A percentile compares a stretch with the other conserved stretches of the same genome.
These are phyloP conservation scores for Solanum gracilifrons DNA, from an alignment of 257 asterid genomes.

Conservation along the genomic window DNA sequence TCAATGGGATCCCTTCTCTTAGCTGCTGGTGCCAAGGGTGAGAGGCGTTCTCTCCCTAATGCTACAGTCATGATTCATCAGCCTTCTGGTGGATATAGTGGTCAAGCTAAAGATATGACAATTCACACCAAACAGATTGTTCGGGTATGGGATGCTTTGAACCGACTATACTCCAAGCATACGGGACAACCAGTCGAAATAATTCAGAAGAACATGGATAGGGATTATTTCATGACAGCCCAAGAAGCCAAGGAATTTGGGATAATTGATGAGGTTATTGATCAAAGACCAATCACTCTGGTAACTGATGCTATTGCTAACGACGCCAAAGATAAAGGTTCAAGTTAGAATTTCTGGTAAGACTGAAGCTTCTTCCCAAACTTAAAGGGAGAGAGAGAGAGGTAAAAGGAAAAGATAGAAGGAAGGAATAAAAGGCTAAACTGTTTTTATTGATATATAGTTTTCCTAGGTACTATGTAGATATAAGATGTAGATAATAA, in stretches of 20 bases:
- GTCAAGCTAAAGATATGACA: constrained; percentile 85
- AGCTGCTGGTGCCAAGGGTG: constrained; percentile 96
- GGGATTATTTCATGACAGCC: constrained; percentile 93
- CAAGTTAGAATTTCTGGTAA: constrained; percentile 43
- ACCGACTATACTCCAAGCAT: constrained; percentile 47
- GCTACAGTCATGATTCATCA: constrained; percentile 91
- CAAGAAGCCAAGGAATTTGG: constrained; percentile 90
- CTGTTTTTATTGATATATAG: not conserved
- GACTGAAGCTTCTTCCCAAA: not conserved
- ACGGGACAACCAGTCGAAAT: constrained; percentile 65
- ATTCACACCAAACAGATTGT: constrained; percentile 78
- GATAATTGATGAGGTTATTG: constrained; percentile 79
- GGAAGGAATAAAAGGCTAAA: not conserved
- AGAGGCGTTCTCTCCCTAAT: constrained; percentile 78
- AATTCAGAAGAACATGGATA: constrained; percentile 70
- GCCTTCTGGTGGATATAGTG: constrained; percentile 92
- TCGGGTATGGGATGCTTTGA: constrained; percentile 76
- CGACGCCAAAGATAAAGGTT: constrained; percentile 45
- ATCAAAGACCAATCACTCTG: constrained; percentile 61
- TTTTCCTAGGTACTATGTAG: not conserved
- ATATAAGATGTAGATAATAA: not conserved
- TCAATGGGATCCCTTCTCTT: constrained; percentile 94
- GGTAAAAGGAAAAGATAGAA: not conserved
- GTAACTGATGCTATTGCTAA: constrained; percentile 61
- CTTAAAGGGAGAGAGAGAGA: not conserved